Conservation (phyloP, 2,329 filamentous ascomycete genomes). For the Capronia epimyces region DNA sequence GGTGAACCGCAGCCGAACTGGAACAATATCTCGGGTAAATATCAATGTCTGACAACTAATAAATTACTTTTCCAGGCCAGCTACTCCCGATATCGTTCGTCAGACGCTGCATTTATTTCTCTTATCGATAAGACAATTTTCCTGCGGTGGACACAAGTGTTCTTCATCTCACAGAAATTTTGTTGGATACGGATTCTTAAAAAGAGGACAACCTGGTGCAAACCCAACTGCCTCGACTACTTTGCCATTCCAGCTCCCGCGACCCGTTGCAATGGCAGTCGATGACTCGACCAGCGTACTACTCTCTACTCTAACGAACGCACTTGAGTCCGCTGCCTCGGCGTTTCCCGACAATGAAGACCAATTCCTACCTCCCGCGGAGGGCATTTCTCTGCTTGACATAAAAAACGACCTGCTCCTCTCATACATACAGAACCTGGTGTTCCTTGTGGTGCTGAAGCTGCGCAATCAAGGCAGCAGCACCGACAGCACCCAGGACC, state of each 20-base stretch:
- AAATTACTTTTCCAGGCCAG: too few relatives aligned
- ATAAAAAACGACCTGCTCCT: slow-evolving; percentile 96
- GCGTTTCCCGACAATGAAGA: slow-evolving; percentile 45
- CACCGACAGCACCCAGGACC: slow-evolving; percentile 26
- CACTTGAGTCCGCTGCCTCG: slow-evolving; percentile 19
- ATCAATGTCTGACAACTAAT: too few relatives aligned
- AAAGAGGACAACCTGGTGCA: not conserved
- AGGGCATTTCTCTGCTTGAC: slow-evolving; percentile 91
- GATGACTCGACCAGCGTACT: slow-evolving; percentile 12
- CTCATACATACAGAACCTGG: slow-evolving; percentile 89
- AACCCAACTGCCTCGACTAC: too few relatives aligned
- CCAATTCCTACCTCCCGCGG: slow-evolving; percentile 62
- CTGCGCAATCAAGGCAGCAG: slow-evolving; percentile 50
- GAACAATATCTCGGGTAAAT: too few relatives aligned
- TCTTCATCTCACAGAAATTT: slow-evolving; percentile 3
- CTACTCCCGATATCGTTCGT: too few relatives aligned
- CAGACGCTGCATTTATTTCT: not conserved
- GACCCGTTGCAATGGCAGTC: slow-evolving; percentile 26
- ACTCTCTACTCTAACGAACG: slow-evolving; percentile 20
- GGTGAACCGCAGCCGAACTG: too few relatives aligned
- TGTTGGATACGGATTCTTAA: not conserved
- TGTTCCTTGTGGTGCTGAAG: slow-evolving; percentile 79
- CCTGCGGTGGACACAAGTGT: too few relatives aligned
- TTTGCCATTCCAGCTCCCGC: too few relatives aligned
- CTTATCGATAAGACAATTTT: slow-evolving; percentile 2